phyloP scores from a whole-genome alignment of 2,329 filamentous ascomycete species.

The Nigrospora sphaerica region DNA sequence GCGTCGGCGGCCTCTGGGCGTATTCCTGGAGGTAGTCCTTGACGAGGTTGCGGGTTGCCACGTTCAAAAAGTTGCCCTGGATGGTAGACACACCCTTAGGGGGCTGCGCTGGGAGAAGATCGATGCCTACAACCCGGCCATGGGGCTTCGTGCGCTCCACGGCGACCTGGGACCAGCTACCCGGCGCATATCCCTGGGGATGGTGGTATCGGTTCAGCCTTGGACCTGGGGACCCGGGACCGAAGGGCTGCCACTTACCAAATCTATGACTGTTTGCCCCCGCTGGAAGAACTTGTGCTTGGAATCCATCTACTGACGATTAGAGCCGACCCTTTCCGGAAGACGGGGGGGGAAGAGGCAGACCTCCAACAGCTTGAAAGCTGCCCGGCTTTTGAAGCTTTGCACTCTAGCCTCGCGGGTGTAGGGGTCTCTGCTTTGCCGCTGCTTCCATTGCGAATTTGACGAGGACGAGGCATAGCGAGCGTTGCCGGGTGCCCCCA shows the following conservation, averaged over 20 bases:
- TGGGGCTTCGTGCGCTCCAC: constrained; percentile 67
- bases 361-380: constrained; percentile 87
- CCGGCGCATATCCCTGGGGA: constrained; percentile 65
- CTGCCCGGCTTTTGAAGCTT: constrained; percentile 81
- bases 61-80: constrained; percentile 85
- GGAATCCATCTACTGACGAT: constrained; percentile 61
- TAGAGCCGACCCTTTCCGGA: not conserved
- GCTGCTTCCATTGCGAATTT: constrained; percentile 68
- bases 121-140: constrained; percentile 82
- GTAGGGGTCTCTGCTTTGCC: constrained; percentile 68
- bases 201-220: not conserved
- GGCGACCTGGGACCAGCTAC: constrained; percentile 75
- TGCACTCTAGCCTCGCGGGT: constrained; percentile 69
- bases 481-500: not conserved
- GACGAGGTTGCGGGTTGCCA: constrained; percentile 66
- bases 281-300: constrained; percentile 72
- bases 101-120: constrained; percentile 87
- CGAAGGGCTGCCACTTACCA: constrained; percentile 46
- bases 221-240: constrained; percentile 3
- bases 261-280: constrained; percentile 82
- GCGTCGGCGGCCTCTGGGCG: constrained; percentile 9
- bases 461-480: constrained; percentile 44
- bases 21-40: constrained; percentile 63
- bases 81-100: constrained; percentile 89
- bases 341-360: constrained; percentile 3